Evolutionary conservation across 2,329 filamentous ascomycete species (phyloP).

Genomic region (Stagonosporopsis chrysanthemi): DNA sequence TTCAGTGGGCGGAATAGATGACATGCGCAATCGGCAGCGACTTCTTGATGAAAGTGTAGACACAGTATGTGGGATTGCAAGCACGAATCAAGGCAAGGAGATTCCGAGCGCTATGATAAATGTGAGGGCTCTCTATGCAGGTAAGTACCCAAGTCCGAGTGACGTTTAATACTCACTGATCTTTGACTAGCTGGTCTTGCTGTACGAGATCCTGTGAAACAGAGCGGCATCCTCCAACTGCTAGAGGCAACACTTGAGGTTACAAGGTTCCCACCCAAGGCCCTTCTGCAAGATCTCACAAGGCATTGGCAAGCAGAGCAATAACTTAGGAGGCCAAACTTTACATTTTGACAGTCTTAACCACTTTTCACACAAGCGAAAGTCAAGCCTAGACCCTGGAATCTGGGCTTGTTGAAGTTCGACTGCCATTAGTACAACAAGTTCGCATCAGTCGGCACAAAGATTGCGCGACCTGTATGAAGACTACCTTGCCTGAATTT

Average conservation of each 20-base stretch:
- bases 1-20: constrained; percentile 58
- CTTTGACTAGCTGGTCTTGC: constrained; percentile 38
- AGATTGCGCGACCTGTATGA: neutral
- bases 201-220: constrained; percentile 39
- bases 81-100: constrained; percentile 46
- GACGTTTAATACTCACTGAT: neutral
- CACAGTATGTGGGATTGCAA: constrained; percentile 60
- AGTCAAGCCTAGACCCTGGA: neutral
- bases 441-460: neutral
- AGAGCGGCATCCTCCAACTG: constrained; percentile 34
- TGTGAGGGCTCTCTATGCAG: constrained; percentile 41
- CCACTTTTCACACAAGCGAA: neutral
- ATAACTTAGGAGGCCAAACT: neutral
- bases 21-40: constrained; percentile 56
- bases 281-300: constrained; percentile 37
- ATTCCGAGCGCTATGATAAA: constrained; percentile 39
- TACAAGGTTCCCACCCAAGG: constrained; percentile 41
- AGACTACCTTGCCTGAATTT: neutral
- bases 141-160: constrained; percentile 22
- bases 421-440: neutral
- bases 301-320: constrained; percentile 36
- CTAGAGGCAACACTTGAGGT: constrained; percentile 40
- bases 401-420: neutral
- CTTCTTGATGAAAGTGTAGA: constrained; percentile 58
- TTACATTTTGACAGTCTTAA: neutral